Evolutionary conservation across 306 rosid species (phyloP).

Genomic region (Elaeagnus macrophylla): DNA sequence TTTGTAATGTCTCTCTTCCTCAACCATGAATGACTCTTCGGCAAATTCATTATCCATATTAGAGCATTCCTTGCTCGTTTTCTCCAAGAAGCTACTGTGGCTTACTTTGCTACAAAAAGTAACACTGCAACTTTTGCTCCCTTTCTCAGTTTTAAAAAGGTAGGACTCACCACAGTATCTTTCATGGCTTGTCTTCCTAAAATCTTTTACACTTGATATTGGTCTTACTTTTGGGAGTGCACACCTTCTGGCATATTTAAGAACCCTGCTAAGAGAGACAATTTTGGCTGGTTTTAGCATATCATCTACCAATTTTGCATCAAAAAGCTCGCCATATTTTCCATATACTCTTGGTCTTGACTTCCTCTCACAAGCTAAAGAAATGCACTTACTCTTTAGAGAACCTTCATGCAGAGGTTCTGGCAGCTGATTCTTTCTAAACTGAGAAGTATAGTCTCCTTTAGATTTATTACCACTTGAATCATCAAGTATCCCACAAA

Average conservation of each 20-base stretch:
- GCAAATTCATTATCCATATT: constrained; percentile 12
- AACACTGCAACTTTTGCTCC: constrained; percentile 10
- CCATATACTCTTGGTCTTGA: constrained; percentile 48
- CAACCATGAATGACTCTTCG: constrained; percentile 15
- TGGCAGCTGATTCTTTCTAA: constrained; percentile 17
- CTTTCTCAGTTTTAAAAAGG: constrained; percentile 22
- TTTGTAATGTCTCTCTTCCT: constrained; percentile 22
- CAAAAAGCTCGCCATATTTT: constrained; percentile 49
- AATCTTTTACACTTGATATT: constrained; percentile 17
- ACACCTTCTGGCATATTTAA: constrained; percentile 35
- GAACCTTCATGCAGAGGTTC: constrained; percentile 21
- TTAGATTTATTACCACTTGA: constrained; percentile 34
- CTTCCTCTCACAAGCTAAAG: constrained; percentile 20
- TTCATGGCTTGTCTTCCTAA: constrained; percentile 25
- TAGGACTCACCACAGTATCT: constrained; percentile 13
- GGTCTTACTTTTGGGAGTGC: constrained; percentile 22
- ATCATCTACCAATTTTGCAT: constrained; percentile 20
- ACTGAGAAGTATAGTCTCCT: constrained; percentile 21
- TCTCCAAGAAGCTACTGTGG: constrained; percentile 17
- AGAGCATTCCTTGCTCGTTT: constrained; percentile 12
- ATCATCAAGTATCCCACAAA: constrained; percentile 18
- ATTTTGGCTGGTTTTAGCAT: constrained; percentile 41
- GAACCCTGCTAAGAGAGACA: constrained; percentile 47
- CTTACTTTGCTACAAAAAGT: constrained; percentile 15
- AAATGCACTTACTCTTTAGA: constrained; percentile 11